Percentiles rank a stretch among this genome's conserved stretches.
These are phyloP conservation scores for Thuidium tamariscinum DNA, from an alignment of 225 moss, liverwort and hornwort genomes.

Conservation along the genomic window DNA sequence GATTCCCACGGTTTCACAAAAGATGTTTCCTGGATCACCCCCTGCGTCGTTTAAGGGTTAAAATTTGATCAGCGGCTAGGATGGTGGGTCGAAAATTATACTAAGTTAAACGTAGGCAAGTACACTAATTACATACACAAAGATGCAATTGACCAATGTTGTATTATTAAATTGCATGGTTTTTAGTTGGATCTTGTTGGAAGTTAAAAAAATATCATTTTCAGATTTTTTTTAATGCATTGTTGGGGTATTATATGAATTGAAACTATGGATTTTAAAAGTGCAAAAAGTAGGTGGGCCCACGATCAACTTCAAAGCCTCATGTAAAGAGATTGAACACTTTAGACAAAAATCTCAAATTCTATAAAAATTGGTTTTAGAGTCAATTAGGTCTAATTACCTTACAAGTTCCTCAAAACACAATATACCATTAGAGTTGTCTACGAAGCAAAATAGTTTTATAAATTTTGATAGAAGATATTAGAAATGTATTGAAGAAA, in stretches of 20 bases:
- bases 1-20: too few species aligned
- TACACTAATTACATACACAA: too few species aligned
- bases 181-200: not conserved
- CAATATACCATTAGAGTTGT: fast-evolving
- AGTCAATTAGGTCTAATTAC: fast-evolving
- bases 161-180: not conserved
- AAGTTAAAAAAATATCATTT: not conserved
- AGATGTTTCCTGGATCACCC: too few species aligned
- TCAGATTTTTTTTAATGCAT: not conserved
- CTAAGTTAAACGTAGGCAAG: too few species aligned
- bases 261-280: not conserved
- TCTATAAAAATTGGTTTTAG: fast-evolving
- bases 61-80: too few species aligned
- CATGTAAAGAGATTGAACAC: not conserved
- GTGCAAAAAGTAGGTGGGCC: fast-evolving
- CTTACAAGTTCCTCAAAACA: not conserved
- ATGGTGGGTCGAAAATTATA: too few species aligned
- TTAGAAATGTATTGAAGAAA: not conserved
- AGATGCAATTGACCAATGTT: too few species aligned
- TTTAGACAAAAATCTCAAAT: not conserved
- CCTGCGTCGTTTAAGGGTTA: too few species aligned
- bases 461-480: not conserved
- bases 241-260: not conserved
- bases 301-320: fast-evolving
- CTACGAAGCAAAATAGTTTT: fast-evolving